Evolutionary conservation across 768 basidiomycete species (phyloP).

Genomic region (Rhodotorula sphaerocarpa): DNA sequence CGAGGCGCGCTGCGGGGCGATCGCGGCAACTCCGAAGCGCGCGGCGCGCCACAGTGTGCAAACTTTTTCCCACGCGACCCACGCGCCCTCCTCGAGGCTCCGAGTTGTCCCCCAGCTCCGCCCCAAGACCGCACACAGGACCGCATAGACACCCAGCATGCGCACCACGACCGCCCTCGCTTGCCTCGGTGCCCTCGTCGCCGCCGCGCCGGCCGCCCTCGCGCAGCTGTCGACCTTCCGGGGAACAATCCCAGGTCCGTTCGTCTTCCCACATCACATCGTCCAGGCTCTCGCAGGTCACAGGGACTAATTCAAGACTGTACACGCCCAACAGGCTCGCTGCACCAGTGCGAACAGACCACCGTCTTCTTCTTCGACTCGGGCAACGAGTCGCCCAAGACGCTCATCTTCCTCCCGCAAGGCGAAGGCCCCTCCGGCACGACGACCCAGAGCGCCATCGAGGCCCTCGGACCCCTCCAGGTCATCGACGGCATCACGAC

Average conservation of each 20-base stretch:
- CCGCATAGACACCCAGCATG: too few species aligned
- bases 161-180: constrained; percentile 1
- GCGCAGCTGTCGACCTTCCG: constrained; percentile 1
- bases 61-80: too few species aligned
- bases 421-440: constrained; percentile 1
- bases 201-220: background rate
- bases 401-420: constrained; percentile 28
- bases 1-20: too few species aligned
- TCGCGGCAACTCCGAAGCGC: too few species aligned
- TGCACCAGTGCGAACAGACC: constrained; percentile 33
- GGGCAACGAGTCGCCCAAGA: constrained; percentile 19
- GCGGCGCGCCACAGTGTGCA: too few species aligned
- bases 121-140: too few species aligned
- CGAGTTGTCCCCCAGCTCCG: too few species aligned
- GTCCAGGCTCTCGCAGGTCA: background rate
- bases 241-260: constrained; percentile 1
- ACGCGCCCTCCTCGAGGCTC: too few species aligned
- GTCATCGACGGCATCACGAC: constrained; percentile 25
- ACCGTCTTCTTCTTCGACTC: constrained; percentile 35
- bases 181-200: background rate
- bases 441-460: constrained; percentile 12
- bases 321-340: constrained; percentile 11
- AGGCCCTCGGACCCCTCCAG: constrained; percentile 19
- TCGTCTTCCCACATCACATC: background rate
- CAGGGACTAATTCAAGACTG: too few species aligned